A percentile compares a stretch with the other conserved stretches of the same genome.
Evolutionary conservation across 208 protist species (phyloP).

Genomic region (Acanthamoeba lenticulata): DNA sequence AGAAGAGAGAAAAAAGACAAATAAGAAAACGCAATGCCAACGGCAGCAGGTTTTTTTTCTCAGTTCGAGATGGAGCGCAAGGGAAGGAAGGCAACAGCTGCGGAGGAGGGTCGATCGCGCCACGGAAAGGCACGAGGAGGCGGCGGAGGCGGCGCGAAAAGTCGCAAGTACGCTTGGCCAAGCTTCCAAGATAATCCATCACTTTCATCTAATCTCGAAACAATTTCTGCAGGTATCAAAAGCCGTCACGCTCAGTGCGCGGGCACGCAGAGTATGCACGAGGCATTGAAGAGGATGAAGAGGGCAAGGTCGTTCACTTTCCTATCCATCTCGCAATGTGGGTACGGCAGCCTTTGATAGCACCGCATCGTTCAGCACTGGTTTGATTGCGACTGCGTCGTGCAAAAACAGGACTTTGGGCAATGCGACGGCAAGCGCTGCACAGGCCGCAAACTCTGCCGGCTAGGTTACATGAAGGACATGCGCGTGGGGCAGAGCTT

Average conservation of each 20-base stretch:
- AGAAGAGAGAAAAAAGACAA: background rate
- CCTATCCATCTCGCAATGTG: constrained; percentile 2
- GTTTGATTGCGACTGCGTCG: background rate
- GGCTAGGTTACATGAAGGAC: constrained; percentile 91
- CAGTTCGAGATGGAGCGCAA: background rate
- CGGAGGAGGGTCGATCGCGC: background rate
- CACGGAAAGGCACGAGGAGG: background rate
- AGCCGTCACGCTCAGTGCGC: background rate
- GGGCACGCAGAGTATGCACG: background rate
- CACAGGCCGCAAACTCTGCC: constrained; percentile 95
- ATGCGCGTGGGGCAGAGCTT: constrained; percentile 92
- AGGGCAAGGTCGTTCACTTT: constrained; percentile 5
- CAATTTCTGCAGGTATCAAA: background rate
- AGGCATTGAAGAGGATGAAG: background rate
- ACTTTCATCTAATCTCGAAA: too few relatives aligned
- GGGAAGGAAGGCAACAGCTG: background rate
- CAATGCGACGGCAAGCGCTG: constrained; percentile 98
- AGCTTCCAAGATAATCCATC: too few relatives aligned
- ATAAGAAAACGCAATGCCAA: background rate
- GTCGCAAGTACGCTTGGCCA: too few relatives aligned
- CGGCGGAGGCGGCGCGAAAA: too few relatives aligned
- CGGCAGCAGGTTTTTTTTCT: background rate
- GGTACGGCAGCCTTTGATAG: background rate
- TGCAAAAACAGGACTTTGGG: constrained; percentile 94
- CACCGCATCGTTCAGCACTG: background rate